Base-by-base conservation (phyloP, 306 rosid species). In the Sindora glabra region DNA sequence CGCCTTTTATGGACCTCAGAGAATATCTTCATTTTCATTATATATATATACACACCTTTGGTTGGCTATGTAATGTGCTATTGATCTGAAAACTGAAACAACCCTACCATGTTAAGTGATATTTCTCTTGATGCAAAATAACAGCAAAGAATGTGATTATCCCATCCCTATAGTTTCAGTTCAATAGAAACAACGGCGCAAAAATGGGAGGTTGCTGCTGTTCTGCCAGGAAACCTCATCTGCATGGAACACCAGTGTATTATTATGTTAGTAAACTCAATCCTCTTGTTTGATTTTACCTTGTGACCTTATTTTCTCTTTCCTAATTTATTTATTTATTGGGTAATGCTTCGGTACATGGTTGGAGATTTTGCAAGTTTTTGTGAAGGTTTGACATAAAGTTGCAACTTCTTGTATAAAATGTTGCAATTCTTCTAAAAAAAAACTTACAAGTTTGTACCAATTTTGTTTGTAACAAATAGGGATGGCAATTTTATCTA, bases 121-220 rank as follows among this genome's bases (percentile, higher is more conserved):
- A 61, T 49, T 45, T 61, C 61, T 33, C 59, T 44, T 48, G 26
- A 64, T 63, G 59, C 69, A 47, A 39, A 67, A 64, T 64, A 56
- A 47, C 77, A 49, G 85, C 75, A 74, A 50, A 59, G 25, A 44
- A 61, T 64, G 77, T 70, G 24, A n/a, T n/a, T n/a, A n/a, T n/a
- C 51, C 54, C 10, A 9, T 70, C 53, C 40, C 32, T 49, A 61
- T 58, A 56, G 64, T 56, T 77, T 82, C 62, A 73, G 65, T 54
- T 52, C 48, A 71, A 62, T 72, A 64, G 65, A 58, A 63, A 41
- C 37, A 77, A 38, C 62, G 42, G 61, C 56, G 19, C 16, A 60
- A 67, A 69, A 77, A 89, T 89, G 96, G 95, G 96, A 64, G 86
- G 90, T 52, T 89, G 96, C 70, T 89, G 96, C 74, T 79, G 90